Evolutionary conservation across 2,329 filamentous ascomycete species (phyloP), one percentile per base, ranked within the genome.

Genomic region (Penicillium sp.): DNA sequence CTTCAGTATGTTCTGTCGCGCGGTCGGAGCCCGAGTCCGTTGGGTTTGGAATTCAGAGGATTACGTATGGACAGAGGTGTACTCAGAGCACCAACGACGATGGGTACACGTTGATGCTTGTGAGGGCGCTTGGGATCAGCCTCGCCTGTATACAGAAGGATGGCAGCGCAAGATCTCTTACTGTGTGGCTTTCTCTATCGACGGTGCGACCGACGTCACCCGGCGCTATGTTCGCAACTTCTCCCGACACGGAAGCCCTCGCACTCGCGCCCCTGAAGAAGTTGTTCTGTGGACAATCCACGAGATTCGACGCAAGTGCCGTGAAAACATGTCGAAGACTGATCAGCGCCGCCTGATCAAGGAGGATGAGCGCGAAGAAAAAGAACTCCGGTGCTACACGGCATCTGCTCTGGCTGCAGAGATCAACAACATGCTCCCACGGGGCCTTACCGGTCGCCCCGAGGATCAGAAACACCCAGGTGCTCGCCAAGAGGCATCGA

Each of bases 31-130:
- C 56, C 84, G 93, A 57, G 91, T 97, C 23, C 85, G 94, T 67
- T 99, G 94, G 94, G 89, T 99, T 10, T 99, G 94, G 94, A 97
- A 97, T 65, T 88, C 89, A 29, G 94, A 97, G 74, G 94, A 97
- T 71, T 90, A 97, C 68, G 90, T 97, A 26, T 99, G 94, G 94
- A 96, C 92, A 1, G 94, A 97, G 67, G 88, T 97, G 13, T 99
- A 96, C 76, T 97, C 92, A 2, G 90, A 94, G 59, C 91, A 96
- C 74, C 88, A 93, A 68, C 87, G 89, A 72, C 85, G 91, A 70
- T 99, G 94, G 94, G 82, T 97, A n/a, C 93, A 97, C 63, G 91
- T 97, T 39, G 94, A 99, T 72, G 87, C 88, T 32, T 97, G 93
- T 68, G 94, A 97, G 71, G 93, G 93, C 69, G 86, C 90, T 1